Evolutionary conservation across 2,329 filamentous ascomycete species (phyloP).

Genomic region (Paraphaeosphaeria minitans): DNA sequence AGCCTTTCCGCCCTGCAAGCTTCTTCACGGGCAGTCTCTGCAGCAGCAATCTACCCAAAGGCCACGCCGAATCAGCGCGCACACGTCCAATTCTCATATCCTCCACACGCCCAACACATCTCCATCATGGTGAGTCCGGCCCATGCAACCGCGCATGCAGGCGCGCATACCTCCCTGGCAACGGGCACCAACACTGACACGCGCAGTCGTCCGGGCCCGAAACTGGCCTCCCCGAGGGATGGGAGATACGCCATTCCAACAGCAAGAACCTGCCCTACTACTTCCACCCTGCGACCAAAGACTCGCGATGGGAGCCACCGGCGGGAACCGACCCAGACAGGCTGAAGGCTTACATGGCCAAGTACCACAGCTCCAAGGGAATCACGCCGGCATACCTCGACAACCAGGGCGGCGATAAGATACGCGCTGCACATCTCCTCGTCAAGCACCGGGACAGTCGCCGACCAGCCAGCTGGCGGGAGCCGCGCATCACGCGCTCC

Average conservation of each 20-base stretch:
- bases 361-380: slow-evolving; percentile 71
- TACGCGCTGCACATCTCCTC: slow-evolving; percentile 88
- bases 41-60: not conserved
- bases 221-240: slow-evolving; percentile 76
- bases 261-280: slow-evolving; percentile 99
- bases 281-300: slow-evolving; percentile 85
- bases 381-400: slow-evolving; percentile 47
- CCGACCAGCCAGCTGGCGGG: slow-evolving; percentile 89
- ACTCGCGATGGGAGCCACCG: slow-evolving; percentile 95
- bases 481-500: slow-evolving; percentile 83
- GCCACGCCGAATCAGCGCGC: not conserved
- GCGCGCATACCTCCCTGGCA: slow-evolving; percentile 12
- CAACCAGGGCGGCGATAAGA: slow-evolving; percentile 71
- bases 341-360: slow-evolving; percentile 92
- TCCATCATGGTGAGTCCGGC: slow-evolving; percentile 36
- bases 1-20: slow-evolving; percentile 7
- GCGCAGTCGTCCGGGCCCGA: slow-evolving; percentile 33
- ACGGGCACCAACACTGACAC: slow-evolving; percentile 26
- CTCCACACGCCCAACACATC: not conserved
- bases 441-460: slow-evolving; percentile 92
- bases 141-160: slow-evolving; percentile 9
- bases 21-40: slow-evolving; percentile 4
- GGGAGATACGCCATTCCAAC: slow-evolving; percentile 98
- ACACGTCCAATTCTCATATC: not conserved
- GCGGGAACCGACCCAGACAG: slow-evolving; percentile 85